Base-by-base conservation (phyloP, 108 stramenopile genomes). In the Fragilaria crotonensis region DNA sequence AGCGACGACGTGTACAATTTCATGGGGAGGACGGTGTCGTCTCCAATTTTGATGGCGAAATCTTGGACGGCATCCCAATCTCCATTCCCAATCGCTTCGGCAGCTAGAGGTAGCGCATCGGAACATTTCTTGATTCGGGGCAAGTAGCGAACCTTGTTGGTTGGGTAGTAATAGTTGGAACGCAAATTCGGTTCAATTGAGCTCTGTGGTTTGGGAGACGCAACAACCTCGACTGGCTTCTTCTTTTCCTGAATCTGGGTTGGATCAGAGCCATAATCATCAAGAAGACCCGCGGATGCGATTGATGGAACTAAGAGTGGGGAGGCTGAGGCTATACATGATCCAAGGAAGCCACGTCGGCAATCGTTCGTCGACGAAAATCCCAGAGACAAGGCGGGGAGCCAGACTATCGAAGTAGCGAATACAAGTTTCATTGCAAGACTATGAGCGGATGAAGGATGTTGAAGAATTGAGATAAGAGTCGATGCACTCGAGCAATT, bases 21-120 rank as follows among this genome's bases (percentile, higher is more conserved):
- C 82, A 93, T 75, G 27, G 92, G 92, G 18, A 93, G 71, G 28
- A 93, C 73, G 18, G 92, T 75, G 62, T 89, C 76, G 54, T 89
- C 92, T 1, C 87, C 88, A 29, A 83, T 71, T 26, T 83, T 83
- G 7, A 55, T 67, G 60, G 78, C 78, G 70, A 93, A 93, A 17
- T 68, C 62, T 4, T 58, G 55, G 0, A 73, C 84, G 3, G 62
- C 53, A 33, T 83, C 80, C 91, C 91, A 93, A 47, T 89, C 77
- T 11, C 52, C 72, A 7, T 57, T 54, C 27, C 75, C 86, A 54
- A 93, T 85, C 21, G 67, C 60, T 18, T 52, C 63, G 0, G 87
- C 78, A 14, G 67, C 80, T n/a, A 52, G 63, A 1, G 82, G 76
- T 33, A 93, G 87, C 33, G 78, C 80, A 60, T 87, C 82, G 52